phyloP scores from a whole-genome alignment of 2,329 filamentous ascomycete genomes.

The Penicillium palitans region DNA sequence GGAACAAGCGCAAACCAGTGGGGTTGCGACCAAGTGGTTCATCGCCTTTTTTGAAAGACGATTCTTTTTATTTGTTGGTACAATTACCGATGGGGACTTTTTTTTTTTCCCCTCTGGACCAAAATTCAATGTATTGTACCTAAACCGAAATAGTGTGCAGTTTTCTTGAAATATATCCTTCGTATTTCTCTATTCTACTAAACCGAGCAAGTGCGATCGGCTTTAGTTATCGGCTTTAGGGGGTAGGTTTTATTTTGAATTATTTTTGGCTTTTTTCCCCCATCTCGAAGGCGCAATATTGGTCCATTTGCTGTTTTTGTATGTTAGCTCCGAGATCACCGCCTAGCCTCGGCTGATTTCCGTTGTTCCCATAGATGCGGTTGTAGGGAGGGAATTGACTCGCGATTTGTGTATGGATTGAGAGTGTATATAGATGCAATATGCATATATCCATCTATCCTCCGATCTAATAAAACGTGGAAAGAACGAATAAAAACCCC shows the following conservation, averaged over 20 bases:
- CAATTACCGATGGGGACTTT: background rate
- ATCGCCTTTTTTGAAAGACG: background rate
- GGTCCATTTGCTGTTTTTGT: too few species aligned
- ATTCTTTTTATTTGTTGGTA: background rate
- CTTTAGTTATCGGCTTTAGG: too few species aligned
- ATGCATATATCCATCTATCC: background rate
- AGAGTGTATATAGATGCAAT: background rate
- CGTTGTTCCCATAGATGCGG: too few species aligned
- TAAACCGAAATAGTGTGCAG: background rate
- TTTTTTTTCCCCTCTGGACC: background rate
- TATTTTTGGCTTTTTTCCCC: background rate
- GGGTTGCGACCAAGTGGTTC: conserved; percentile 14
- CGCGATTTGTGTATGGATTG: background rate
- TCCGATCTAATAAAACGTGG: background rate
- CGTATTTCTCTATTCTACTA: background rate
- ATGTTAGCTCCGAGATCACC: background rate
- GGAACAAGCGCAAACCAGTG: conserved; percentile 25
- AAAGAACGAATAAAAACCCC: background rate
- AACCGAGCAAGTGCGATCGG: background rate
- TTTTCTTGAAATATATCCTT: background rate
- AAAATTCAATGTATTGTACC: background rate
- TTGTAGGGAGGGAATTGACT: background rate
- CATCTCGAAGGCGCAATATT: background rate
- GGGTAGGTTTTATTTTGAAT: too few species aligned
- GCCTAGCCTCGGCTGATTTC: background rate